Conservation (phyloP, 345 rosid species). For the Tarenaya hassleriana region DNA sequence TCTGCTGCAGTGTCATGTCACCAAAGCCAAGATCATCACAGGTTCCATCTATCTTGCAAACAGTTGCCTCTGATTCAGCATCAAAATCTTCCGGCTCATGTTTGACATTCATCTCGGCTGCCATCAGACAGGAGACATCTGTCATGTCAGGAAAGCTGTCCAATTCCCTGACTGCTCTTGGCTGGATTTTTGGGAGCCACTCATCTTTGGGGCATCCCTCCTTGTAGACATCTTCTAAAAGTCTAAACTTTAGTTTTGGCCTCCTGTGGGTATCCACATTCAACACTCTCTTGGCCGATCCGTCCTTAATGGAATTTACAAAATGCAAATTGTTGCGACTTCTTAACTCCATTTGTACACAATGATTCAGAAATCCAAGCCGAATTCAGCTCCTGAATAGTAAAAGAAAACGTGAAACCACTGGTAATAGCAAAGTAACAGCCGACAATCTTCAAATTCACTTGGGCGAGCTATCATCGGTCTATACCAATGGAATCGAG, state of each 20-base stretch:
- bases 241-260: slow-evolving; percentile 42
- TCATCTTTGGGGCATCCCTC: slow-evolving; percentile 5
- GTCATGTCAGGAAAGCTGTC: slow-evolving; percentile 14
- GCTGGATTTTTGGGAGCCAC: slow-evolving; percentile 17
- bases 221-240: slow-evolving; percentile 38
- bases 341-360: slow-evolving; percentile 52
- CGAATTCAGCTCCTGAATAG: slow-evolving; percentile 10
- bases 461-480: too few relatives aligned
- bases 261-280: slow-evolving; percentile 36
- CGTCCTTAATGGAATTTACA: slow-evolving; percentile 37
- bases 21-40: not conserved
- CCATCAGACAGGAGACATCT: slow-evolving; percentile 14
- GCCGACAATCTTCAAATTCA: too few relatives aligned
- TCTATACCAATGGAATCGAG: too few relatives aligned
- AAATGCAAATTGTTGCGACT: slow-evolving; percentile 39
- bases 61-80: too few relatives aligned
- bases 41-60: too few relatives aligned
- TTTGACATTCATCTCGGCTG: slow-evolving; percentile 19
- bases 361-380: not conserved
- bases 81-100: slow-evolving; percentile 17
- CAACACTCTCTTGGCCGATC: slow-evolving; percentile 23
- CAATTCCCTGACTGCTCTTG: slow-evolving; percentile 29
- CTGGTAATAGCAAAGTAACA: not conserved
- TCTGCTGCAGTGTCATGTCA: slow-evolving; percentile 45
- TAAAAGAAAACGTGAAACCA: not conserved